Percentiles rank a stretch among this genome's conserved stretches.
phyloP scores from a whole-genome alignment of 345 rosid species.

The Limnanthes douglasii region DNA sequence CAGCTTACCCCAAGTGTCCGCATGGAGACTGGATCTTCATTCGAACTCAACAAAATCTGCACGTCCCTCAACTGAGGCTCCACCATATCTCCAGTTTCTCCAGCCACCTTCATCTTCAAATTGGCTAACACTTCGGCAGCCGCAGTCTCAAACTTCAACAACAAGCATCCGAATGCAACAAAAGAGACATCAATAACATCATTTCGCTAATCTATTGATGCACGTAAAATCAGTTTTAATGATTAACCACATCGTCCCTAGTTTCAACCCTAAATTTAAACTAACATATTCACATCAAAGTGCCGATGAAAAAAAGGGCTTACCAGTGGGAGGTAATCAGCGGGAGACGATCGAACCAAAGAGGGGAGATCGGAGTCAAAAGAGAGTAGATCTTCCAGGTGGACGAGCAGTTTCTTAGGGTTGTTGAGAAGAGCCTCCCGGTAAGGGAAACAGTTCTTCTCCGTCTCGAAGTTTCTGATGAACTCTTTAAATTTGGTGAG shows the following conservation, averaged over 20 bases:
- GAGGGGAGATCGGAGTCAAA: slow-evolving; percentile 78
- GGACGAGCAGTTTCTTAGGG: slow-evolving; percentile 50
- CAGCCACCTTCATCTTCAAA: slow-evolving; percentile 58
- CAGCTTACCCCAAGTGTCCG: slow-evolving; percentile 64
- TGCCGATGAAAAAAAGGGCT: background rate
- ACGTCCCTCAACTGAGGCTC: slow-evolving; percentile 53
- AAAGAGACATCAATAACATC: too few species aligned
- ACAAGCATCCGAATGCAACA: too few species aligned
- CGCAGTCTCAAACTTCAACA: slow-evolving; percentile 66
- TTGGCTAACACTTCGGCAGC: slow-evolving; percentile 78
- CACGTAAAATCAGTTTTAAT: too few species aligned
- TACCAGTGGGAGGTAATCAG: slow-evolving; percentile 76
- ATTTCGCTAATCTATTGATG: too few species aligned
- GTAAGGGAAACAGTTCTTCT: slow-evolving; percentile 64
- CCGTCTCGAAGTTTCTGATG: slow-evolving; percentile 62
- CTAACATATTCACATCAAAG: background rate
- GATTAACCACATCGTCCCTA: too few species aligned
- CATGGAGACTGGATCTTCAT: slow-evolving; percentile 74
- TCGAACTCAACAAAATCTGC: slow-evolving; percentile 71
- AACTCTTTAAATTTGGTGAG: slow-evolving; percentile 78
- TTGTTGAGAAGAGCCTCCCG: slow-evolving; percentile 74
- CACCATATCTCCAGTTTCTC: slow-evolving; percentile 70
- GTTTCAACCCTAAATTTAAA: background rate
- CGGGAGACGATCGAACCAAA: slow-evolving; percentile 62
- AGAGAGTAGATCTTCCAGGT: slow-evolving; percentile 68